Percentiles rank a stretch among this genome's conserved stretches.
phyloP scores from a whole-genome alignment of 495 filamentous ascomycete species.

The Platismatia glauca region DNA sequence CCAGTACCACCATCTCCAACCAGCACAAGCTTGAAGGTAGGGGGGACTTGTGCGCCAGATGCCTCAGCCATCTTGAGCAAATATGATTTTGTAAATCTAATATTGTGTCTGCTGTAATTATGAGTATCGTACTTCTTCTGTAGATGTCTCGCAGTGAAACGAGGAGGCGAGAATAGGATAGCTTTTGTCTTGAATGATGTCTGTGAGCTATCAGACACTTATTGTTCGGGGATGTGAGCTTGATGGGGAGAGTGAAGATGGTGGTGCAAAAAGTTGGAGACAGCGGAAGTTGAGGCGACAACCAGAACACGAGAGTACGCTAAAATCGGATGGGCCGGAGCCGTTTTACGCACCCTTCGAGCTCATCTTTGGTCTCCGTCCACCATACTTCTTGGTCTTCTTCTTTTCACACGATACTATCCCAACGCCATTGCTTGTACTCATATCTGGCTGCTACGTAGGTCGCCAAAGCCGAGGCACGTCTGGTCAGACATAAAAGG shows the following conservation, averaged over 20 bases:
- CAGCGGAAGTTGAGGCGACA: conserved; percentile 2
- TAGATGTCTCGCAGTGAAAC: background rate
- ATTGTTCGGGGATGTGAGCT: background rate
- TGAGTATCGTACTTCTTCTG: conserved; percentile 4
- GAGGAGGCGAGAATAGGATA: background rate
- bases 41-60: conserved; percentile 39
- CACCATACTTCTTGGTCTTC: background rate
- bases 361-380: background rate
- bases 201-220: background rate
- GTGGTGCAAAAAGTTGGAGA: background rate
- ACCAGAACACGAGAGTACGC: background rate
- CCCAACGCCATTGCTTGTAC: background rate
- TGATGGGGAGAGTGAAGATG: background rate
- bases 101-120: conserved; percentile 33
- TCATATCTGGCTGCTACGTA: background rate
- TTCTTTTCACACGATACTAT: conserved; percentile 1
- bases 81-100: conserved; percentile 21
- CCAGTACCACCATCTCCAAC: conserved; percentile 99
- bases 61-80: conserved; percentile 50
- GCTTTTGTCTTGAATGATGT: background rate
- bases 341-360: conserved; percentile 1
- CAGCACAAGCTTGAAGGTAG: conserved; percentile 98
- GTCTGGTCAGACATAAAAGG: background rate
- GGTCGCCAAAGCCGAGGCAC: background rate
- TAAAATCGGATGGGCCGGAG: background rate